Conservation (phyloP, 202 grass and related monocot genomes). For the Dendrocalamus latiflorus region DNA sequence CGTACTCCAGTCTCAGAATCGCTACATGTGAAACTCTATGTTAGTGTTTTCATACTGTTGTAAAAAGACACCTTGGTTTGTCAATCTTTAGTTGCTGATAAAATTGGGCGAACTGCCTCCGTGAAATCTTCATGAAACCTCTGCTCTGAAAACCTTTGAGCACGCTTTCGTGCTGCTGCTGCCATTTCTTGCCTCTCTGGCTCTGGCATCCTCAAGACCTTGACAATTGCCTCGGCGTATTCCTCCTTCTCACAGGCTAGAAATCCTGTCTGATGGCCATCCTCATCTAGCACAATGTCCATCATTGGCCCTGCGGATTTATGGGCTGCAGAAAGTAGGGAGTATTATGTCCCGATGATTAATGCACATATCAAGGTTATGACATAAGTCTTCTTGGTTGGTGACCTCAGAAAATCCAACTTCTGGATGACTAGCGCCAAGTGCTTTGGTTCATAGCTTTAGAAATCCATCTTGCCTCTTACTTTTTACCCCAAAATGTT, state of each 20-base stretch:
- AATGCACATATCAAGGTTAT: not conserved
- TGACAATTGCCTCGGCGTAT: slow-evolving; percentile 60
- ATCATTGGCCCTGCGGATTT: slow-evolving; percentile 90
- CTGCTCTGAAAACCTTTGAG: slow-evolving; percentile 75
- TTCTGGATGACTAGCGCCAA: too few relatives aligned
- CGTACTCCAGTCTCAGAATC: not conserved
- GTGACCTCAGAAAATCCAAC: not conserved
- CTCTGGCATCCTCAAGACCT: slow-evolving; percentile 64
- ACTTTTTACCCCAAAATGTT: not conserved
- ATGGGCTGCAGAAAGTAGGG: slow-evolving; percentile 46
- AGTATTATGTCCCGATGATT: not conserved
- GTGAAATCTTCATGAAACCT: slow-evolving; percentile 80
- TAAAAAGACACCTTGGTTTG: not conserved
- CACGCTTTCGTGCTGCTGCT: slow-evolving; percentile 57
- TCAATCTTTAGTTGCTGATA: slow-evolving; percentile 18
- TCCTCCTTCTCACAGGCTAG: slow-evolving; percentile 67
- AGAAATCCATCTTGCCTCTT: not conserved
- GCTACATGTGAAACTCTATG: not conserved
- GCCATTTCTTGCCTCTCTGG: slow-evolving; percentile 59
- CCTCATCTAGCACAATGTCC: slow-evolving; percentile 88
- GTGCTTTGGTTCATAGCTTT: not conserved
- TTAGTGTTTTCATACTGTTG: not conserved
- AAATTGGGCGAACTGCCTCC: slow-evolving; percentile 42
- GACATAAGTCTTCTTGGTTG: not conserved
- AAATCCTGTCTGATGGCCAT: slow-evolving; percentile 61